phyloP scores from a whole-genome alignment of 179 eudicot genomes.

The Silene coronaria region DNA sequence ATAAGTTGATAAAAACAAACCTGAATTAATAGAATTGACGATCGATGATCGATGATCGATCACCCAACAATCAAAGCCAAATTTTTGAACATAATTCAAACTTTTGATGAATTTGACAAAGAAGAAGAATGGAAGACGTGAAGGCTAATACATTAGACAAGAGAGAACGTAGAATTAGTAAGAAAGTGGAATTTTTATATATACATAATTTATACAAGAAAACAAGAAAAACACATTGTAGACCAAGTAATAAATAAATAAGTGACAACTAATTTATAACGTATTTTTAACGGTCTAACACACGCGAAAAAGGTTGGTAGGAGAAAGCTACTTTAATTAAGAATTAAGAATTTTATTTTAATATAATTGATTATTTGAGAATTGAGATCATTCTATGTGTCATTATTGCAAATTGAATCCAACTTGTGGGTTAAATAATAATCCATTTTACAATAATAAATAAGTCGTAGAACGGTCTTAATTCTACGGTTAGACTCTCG shows the following conservation, averaged over 20 bases:
- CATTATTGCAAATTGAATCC: background rate
- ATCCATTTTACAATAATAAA: too few species aligned
- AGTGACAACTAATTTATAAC: background rate
- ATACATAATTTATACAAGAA: background rate
- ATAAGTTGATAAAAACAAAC: too few species aligned
- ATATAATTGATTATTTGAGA: background rate
- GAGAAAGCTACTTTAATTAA: background rate
- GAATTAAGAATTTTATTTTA: background rate
- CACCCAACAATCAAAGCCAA: too few species aligned
- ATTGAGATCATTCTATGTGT: background rate
- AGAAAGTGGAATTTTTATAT: slow-evolving; percentile 3
- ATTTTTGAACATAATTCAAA: too few species aligned
- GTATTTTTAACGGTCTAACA: background rate
- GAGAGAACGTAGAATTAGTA: slow-evolving; percentile 13
- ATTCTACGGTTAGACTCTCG: too few species aligned
- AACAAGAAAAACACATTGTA: background rate
- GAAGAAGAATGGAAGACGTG: slow-evolving; percentile 14
- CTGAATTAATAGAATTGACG: too few species aligned
- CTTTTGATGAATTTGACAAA: too few species aligned
- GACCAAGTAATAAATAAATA: slow-evolving; percentile 18
- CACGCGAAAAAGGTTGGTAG: background rate
- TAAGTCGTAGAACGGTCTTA: too few species aligned
- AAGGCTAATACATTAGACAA: background rate
- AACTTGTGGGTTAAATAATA: background rate
- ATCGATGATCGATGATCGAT: too few species aligned